Percentiles rank a stretch among this genome's conserved stretches.
Evolutionary conservation across 305 asterid genomes (phyloP).

Genomic region (Stenogyne calaminthoides): DNA sequence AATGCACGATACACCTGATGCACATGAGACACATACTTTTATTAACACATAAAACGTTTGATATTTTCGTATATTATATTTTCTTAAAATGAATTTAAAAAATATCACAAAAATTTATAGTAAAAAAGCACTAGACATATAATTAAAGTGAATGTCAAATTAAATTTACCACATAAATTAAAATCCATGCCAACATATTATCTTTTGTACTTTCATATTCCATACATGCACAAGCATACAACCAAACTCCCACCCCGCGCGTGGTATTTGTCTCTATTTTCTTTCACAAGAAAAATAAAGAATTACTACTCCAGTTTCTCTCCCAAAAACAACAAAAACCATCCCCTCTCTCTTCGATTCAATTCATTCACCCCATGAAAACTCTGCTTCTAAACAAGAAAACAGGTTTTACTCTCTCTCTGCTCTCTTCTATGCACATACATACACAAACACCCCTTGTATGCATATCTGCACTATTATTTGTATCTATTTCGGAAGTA

Average conservation of each 20-base stretch:
- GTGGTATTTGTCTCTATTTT: constrained; percentile 3
- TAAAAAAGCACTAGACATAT: too few relatives aligned
- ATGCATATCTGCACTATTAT: constrained; percentile 26
- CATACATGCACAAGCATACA: neutral
- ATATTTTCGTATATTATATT: too few relatives aligned
- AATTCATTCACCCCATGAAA: constrained; percentile 44
- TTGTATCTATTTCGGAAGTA: constrained; percentile 23
- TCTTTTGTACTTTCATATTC: neutral
- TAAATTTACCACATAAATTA: neutral
- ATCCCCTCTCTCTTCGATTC: constrained; percentile 38
- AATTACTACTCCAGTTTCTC: constrained; percentile 26
- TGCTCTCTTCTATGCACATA: neutral
- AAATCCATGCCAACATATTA: neutral
- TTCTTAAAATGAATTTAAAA: too few relatives aligned
- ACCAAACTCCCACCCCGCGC: constrained; percentile 16
- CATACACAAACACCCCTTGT: constrained; percentile 19
- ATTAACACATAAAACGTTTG: too few relatives aligned
- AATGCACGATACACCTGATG: too few relatives aligned
- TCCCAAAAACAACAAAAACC: constrained; percentile 28
- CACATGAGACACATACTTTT: too few relatives aligned
- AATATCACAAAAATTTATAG: neutral
- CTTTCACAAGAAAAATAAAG: constrained; percentile 19
- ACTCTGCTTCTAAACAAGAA: constrained; percentile 34
- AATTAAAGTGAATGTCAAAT: neutral
- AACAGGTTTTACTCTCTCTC: constrained; percentile 32